phyloP scores from a whole-genome alignment of 2,329 filamentous ascomycete species.

The Exophiala spinifera region DNA sequence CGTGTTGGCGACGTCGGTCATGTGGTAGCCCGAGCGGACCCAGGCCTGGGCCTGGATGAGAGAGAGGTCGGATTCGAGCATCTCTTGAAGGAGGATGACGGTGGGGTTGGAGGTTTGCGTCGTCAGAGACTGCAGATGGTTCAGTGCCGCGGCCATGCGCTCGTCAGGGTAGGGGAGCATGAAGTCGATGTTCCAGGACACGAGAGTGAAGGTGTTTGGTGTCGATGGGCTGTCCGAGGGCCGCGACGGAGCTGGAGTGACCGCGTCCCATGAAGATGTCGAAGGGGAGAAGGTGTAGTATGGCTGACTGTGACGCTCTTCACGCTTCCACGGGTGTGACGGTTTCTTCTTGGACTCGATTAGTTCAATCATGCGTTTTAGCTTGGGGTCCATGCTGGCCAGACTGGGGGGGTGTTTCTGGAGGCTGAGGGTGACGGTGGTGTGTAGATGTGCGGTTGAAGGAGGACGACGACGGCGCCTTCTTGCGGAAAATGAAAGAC shows the following conservation, averaged over 20 bases:
- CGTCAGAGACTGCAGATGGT: conserved; percentile 37
- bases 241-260: background rate
- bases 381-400: conserved; percentile 17
- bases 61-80: conserved; percentile 45
- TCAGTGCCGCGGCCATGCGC: conserved; percentile 43
- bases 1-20: conserved; percentile 46
- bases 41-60: conserved; percentile 46
- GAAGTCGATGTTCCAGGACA: conserved; percentile 52
- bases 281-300: conserved; percentile 25
- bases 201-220: conserved; percentile 32
- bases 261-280: conserved; percentile 20
- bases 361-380: conserved; percentile 22
- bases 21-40: conserved; percentile 47
- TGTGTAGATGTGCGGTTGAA: background rate
- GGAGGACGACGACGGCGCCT: background rate
- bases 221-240: background rate
- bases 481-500: background rate
- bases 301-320: conserved; percentile 26
- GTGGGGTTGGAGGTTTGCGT: conserved; percentile 29
- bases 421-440: background rate
- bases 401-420: background rate
- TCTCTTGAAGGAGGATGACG: conserved; percentile 55
- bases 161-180: conserved; percentile 37
- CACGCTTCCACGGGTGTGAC: conserved; percentile 27
- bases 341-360: conserved; percentile 26